phyloP scores from a whole-genome alignment of 805 yeast species.

The Vanderwaltozyma verrucispora region DNA sequence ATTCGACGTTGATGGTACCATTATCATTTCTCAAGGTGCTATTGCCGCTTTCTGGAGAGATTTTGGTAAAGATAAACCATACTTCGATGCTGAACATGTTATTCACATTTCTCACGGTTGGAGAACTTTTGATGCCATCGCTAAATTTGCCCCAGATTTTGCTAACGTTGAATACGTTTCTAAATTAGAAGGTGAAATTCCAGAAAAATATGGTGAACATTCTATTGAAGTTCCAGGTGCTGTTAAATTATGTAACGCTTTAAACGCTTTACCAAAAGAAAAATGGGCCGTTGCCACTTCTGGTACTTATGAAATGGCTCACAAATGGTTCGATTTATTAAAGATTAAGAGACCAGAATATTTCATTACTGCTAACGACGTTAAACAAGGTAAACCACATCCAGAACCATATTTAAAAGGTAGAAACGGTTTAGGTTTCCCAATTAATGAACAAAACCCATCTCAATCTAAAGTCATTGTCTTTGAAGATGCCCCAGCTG shows the following conservation, averaged over 20 bases:
- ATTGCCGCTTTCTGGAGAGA: conserved; percentile 77
- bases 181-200: conserved; percentile 58
- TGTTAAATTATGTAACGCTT: conserved; percentile 45
- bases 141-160: conserved; percentile 63
- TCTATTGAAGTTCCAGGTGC: conserved; percentile 75
- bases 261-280: conserved; percentile 41
- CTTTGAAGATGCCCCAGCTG: conserved; percentile 87
- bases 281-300: conserved; percentile 87
- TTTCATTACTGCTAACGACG: conserved; percentile 77
- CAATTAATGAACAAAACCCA: conserved; percentile 28
- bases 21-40: conserved; percentile 74
- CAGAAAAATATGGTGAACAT: conserved; percentile 58
- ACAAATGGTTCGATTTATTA: conserved; percentile 66
- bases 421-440: conserved; percentile 30
- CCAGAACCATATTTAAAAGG: conserved; percentile 73
- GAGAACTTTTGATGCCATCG: conserved; percentile 70
- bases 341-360: conserved; percentile 52
- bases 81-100: conserved; percentile 59
- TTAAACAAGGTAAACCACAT: conserved; percentile 71
- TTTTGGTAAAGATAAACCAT: conserved; percentile 56
- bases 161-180: conserved; percentile 56
- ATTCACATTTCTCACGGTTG: conserved; percentile 73
- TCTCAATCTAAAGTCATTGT: conserved; percentile 42
- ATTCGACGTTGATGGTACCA: conserved; percentile 82
- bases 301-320: conserved; percentile 69